Evolutionary conservation across 805 yeast genomes (phyloP), one percentile per base, ranked within the genome.

Genomic region (Ogataea dorogensis): DNA sequence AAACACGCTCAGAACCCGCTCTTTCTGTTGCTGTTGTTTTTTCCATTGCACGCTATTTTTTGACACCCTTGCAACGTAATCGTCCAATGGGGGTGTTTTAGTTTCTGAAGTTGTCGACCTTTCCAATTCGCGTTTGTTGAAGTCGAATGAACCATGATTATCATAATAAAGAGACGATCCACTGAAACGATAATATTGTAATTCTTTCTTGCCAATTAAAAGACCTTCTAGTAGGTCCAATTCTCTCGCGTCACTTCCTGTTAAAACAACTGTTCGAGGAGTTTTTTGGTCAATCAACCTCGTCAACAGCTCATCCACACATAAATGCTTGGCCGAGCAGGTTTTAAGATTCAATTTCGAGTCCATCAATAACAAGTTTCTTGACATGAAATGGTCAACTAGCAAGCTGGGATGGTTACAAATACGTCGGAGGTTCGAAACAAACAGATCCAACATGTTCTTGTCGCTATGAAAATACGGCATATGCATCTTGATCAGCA

Each of bases 381-480:
- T 77, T 6, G 93, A 88, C 56, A 83, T 78, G 49, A 77, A 85
- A 56, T 85, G 93, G 46, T 82, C 85, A 19, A 84, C 89, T 27
- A 85, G 55, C 24, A 85, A 59, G 26, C 81, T 76, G 2, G 91
- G 86, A 57, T 85, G 89, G 48, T 73, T 77, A 3, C 73, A 64
- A 0, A 79, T 59, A n/a, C 70, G 68, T 23, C 65, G 51, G 4
- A 80, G 53, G 46, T 73, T 78, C 5, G 68, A 65, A 28, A 65
- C 56, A 37, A 73, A 52, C 38, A 75, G 48, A 25, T 63, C 56
- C n/a, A 72, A 56, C 44, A 69, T 53, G 8, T 71, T 69, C 3
- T 34, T 36, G 20, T 49, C 50, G 9, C 52, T 40, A 33, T 60
- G 38, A 12, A 16, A 39, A 42, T 42, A 58, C 33, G 36, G 50